Conservation (phyloP, 306 rosid species). For the Alnus rubra region DNA sequence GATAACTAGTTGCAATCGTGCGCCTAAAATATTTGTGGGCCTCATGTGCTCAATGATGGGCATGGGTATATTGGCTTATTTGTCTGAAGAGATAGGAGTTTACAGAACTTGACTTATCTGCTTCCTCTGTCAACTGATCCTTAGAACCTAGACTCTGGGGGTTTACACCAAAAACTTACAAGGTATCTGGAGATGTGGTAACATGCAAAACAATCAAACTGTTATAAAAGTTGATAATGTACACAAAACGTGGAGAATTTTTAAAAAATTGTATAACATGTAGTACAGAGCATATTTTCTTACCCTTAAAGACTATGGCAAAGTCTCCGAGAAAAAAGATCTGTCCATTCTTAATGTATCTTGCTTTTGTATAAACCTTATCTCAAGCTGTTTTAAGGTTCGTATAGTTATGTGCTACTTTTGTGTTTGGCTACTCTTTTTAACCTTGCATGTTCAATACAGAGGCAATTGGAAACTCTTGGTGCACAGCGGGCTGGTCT, state of each 20-base stretch:
- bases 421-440: constrained; percentile 24
- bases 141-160: neutral
- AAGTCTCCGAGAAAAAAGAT: neutral
- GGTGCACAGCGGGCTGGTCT: constrained; percentile 99
- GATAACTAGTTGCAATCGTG: neutral
- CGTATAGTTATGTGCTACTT: neutral
- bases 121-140: neutral
- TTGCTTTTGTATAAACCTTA: neutral
- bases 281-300: neutral
- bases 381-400: neutral
- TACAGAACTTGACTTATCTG: neutral
- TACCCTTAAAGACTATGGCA: neutral
- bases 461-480: constrained; percentile 96
- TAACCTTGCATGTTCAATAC: constrained; percentile 42
- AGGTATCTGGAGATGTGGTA: neutral
- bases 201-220: neutral
- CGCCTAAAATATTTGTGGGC: neutral
- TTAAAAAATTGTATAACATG: neutral
- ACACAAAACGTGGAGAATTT: neutral
- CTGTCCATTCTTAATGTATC: neutral
- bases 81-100: neutral
- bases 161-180: neutral
- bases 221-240: neutral
- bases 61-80: neutral
- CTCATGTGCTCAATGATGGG: neutral